A percentile compares a stretch with the other conserved stretches of the same genome.
phyloP scores from a whole-genome alignment of 352 stramenopile genomes.

The Pythium coloratum region DNA sequence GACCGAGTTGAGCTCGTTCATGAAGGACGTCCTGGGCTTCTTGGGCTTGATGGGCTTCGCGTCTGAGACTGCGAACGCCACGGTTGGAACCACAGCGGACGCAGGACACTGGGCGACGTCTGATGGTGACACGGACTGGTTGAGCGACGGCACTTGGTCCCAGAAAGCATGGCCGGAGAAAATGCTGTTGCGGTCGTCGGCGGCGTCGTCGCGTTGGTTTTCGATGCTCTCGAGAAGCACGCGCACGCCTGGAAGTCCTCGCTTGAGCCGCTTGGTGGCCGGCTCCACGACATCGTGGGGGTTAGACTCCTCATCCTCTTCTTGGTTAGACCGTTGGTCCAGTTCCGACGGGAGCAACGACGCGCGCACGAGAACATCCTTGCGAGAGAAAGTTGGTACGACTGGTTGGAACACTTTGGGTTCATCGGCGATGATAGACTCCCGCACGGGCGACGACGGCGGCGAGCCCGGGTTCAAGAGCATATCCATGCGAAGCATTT shows the following conservation, averaged over 20 bases:
- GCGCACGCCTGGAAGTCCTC: conserved; percentile 16
- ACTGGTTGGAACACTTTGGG: background rate
- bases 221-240: conserved; percentile 23
- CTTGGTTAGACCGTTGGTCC: background rate
- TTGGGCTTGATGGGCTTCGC: background rate
- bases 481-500: conserved; percentile 26
- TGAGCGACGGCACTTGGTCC: conserved; percentile 22
- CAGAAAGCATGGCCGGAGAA: conserved; percentile 29
- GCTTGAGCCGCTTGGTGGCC: conserved; percentile 17
- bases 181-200: conserved; percentile 13
- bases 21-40: conserved; percentile 1
- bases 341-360: background rate
- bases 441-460: conserved; percentile 15
- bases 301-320: background rate
- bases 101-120: conserved; percentile 7
- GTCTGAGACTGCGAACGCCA: background rate
- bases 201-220: conserved; percentile 24
- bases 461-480: conserved; percentile 25
- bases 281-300: conserved; percentile 1
- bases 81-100: background rate
- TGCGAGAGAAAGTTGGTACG: background rate
- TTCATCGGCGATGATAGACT: background rate
- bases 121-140: conserved; percentile 8
- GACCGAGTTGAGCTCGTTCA: conserved; percentile 3
- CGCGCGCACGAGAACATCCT: background rate